Conservation (phyloP, 805 yeast genomes). For the Lachancea lanzarotensis region DNA sequence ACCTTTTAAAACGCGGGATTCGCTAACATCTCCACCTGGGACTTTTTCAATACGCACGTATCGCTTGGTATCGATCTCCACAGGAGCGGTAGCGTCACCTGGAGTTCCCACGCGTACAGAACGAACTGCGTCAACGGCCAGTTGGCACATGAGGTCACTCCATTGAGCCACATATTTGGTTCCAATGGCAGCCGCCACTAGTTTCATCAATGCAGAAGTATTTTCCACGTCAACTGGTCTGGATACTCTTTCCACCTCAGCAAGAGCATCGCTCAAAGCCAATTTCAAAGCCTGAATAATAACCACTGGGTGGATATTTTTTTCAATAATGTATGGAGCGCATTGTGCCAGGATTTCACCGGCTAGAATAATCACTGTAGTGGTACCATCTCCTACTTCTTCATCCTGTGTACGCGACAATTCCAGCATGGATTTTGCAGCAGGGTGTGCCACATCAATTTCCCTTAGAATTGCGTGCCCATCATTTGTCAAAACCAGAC, state of each 20-base stretch:
- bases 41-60: slow-evolving; percentile 91
- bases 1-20: slow-evolving; percentile 83
- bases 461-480: slow-evolving; percentile 98
- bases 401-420: slow-evolving; percentile 95
- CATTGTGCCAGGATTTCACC: slow-evolving; percentile 96
- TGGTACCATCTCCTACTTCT: slow-evolving; percentile 98
- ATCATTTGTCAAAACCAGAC: slow-evolving; percentile 93
- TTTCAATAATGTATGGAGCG: slow-evolving; percentile 82
- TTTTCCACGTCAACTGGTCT: slow-evolving; percentile 76
- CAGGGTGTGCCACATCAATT: slow-evolving; percentile 96
- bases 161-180: slow-evolving; percentile 90
- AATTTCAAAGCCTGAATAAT: slow-evolving; percentile 89
- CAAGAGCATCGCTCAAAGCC: slow-evolving; percentile 86
- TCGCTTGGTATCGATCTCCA: slow-evolving; percentile 85
- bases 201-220: slow-evolving; percentile 78
- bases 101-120: slow-evolving; percentile 57
- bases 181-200: slow-evolving; percentile 88
- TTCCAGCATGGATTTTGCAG: slow-evolving; percentile 98
- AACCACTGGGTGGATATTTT: slow-evolving; percentile 94
- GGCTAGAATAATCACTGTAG: slow-evolving; percentile 92
- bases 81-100: background rate
- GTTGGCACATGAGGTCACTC: slow-evolving; percentile 84
- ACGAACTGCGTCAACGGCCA: slow-evolving; percentile 82
- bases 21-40: slow-evolving; percentile 96
- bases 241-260: slow-evolving; percentile 76